phyloP scores from a whole-genome alignment of 495 filamentous ascomycete genomes.

The Penicillium flavigenum region DNA sequence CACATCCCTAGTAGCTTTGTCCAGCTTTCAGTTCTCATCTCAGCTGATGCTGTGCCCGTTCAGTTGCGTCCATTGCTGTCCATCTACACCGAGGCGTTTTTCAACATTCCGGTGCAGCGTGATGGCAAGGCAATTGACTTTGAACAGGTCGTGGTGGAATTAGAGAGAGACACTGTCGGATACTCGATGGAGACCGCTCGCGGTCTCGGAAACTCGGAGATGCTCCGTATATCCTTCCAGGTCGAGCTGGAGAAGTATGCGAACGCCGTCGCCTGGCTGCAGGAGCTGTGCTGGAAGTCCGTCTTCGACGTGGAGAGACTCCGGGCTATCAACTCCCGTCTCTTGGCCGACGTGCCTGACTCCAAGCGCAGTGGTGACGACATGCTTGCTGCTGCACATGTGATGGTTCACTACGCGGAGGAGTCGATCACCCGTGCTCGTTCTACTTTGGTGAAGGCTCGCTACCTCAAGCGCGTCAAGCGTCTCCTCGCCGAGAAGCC shows the following conservation, averaged over 20 bases:
- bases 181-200: conserved; percentile 68
- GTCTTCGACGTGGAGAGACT: conserved; percentile 83
- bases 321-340: conserved; percentile 77
- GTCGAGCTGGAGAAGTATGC: conserved; percentile 87
- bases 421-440: conserved; percentile 74
- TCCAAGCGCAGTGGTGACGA: conserved; percentile 82
- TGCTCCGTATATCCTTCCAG: conserved; percentile 76
- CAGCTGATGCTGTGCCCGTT: conserved; percentile 69
- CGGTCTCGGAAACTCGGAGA: conserved; percentile 72
- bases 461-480: conserved; percentile 82
- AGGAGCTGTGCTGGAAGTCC: conserved; percentile 79
- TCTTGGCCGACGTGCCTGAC: conserved; percentile 90
- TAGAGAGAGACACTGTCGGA: conserved; percentile 87
- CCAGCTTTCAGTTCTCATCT: conserved; percentile 72
- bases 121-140: conserved; percentile 79
- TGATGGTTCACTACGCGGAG: conserved; percentile 71
- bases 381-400: conserved; percentile 67
- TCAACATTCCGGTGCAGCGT: conserved; percentile 81
- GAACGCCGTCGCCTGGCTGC: conserved; percentile 79
- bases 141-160: conserved; percentile 82
- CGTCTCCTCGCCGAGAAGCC: conserved; percentile 71
- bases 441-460: conserved; percentile 80
- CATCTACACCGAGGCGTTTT: conserved; percentile 88
- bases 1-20: conserved; percentile 89
- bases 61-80: conserved; percentile 77